phyloP scores from a whole-genome alignment of 495 filamentous ascomycete species.

The Gamarada debralockiae region DNA sequence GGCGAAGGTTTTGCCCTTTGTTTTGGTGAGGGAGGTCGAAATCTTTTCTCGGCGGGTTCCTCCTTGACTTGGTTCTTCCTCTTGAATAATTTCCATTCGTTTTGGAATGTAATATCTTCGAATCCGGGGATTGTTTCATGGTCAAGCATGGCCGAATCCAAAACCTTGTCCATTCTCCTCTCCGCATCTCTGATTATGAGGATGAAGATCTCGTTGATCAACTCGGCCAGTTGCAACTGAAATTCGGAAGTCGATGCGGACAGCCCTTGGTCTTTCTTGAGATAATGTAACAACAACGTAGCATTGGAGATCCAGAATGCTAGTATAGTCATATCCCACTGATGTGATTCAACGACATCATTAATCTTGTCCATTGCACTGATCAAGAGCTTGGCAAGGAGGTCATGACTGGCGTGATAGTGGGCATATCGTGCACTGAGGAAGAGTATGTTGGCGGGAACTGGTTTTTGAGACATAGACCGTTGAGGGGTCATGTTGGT shows the following conservation, averaged over 20 bases:
- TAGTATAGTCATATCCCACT: slow-evolving; percentile 99
- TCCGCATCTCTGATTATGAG: slow-evolving; percentile 99
- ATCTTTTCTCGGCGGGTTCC: slow-evolving; percentile 85
- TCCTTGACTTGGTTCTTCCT: slow-evolving; percentile 81
- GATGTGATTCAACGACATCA: slow-evolving; percentile 84
- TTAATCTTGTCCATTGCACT: slow-evolving; percentile 96
- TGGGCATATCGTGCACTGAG: slow-evolving; percentile 94
- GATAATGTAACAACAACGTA: slow-evolving; percentile 88
- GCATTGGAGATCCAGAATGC: slow-evolving; percentile 99
- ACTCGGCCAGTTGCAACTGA: slow-evolving; percentile 87
- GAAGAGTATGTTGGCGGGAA: slow-evolving; percentile 96
- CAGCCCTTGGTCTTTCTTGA: slow-evolving; percentile 89
- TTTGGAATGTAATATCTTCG: slow-evolving; percentile 92
- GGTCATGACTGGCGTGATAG: slow-evolving; percentile 86
- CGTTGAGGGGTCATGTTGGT: slow-evolving; percentile 97
- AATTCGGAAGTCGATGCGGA: slow-evolving; percentile 81
- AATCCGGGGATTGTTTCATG: slow-evolving; percentile 98
- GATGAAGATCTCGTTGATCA: slow-evolving; percentile 98
- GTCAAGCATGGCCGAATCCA: slow-evolving; percentile 91
- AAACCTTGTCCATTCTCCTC: slow-evolving; percentile 89
- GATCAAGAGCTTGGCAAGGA: slow-evolving; percentile 74
- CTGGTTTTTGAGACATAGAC: slow-evolving; percentile 93
- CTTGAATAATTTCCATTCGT: slow-evolving; percentile 97
- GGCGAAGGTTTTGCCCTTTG: slow-evolving; percentile 87
- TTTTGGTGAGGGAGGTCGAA: slow-evolving; percentile 92